These are phyloP conservation scores for Pichia sp. DNA, from an alignment of 1,139 yeast species.

Conservation along the genomic window DNA sequence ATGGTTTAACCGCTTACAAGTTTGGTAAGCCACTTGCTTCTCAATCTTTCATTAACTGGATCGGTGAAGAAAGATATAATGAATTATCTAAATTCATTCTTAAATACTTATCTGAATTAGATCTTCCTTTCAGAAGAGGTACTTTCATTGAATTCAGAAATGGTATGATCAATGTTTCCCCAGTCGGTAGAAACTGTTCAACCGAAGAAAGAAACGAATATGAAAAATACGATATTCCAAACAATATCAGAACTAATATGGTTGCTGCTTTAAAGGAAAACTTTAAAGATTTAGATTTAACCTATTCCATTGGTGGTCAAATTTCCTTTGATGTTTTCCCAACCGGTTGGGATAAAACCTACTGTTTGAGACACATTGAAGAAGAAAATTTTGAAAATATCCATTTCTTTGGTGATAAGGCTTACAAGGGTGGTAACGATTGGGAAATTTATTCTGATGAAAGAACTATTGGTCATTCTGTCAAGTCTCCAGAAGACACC, in stretches of 20 bases:
- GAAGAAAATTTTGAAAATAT: conserved; percentile 76
- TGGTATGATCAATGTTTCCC: conserved; percentile 98
- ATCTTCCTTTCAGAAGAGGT: conserved; percentile 92
- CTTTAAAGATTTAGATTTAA: conserved; percentile 76
- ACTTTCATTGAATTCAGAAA: conserved; percentile 97
- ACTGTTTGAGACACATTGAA: conserved; percentile 88
- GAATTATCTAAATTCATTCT: conserved; percentile 77
- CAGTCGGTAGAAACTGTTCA: conserved; percentile 97
- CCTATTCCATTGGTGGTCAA: conserved; percentile 98
- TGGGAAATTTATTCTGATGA: conserved; percentile 88
- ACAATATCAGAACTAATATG: conserved; percentile 73
- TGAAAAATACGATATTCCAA: conserved; percentile 72
- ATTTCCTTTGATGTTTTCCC: conserved; percentile 99
- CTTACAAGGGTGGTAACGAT: conserved; percentile 97
- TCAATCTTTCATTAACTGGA: conserved; percentile 90
- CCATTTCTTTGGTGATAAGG: conserved; percentile 98
- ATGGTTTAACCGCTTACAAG: conserved; percentile 96
- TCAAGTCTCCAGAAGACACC: conserved; percentile 82
- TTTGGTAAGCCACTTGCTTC: conserved; percentile 80
- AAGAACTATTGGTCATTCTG: conserved; percentile 95
- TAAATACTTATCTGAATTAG: conserved; percentile 75
- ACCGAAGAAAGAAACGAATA: conserved; percentile 88
- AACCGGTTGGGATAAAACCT: conserved; percentile 99
- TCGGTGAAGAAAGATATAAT: conserved; percentile 93
- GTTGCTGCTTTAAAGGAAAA: conserved; percentile 76